Base-by-base conservation (phyloP, 495 filamentous ascomycete genomes). In the Annulohypoxylon bovei region DNA sequence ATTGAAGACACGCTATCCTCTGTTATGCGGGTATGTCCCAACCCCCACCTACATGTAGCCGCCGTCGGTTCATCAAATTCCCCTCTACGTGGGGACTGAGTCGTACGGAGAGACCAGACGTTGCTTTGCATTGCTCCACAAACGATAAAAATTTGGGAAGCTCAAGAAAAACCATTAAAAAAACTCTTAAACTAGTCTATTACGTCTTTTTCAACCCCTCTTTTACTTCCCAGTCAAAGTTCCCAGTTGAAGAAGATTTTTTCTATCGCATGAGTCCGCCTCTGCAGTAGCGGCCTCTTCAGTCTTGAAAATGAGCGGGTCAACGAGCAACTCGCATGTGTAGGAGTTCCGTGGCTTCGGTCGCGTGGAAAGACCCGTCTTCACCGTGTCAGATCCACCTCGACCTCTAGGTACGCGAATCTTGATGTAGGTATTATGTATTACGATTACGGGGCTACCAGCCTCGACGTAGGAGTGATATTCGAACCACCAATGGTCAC, bases 191-290 rank as follows among this genome's bases (percentile, higher is more conserved):
- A 58, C 25, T 46, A 62, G 47, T 53, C 39, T 32, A 49, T 39
- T 47, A 8, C 55, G 62, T 50, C 47, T 62, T 53, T 70, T 50
- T 47, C 32, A 11, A 65, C 65, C 70, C 70, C 59, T 66, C 63
- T 67, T 72, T 71, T 47, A 22, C 49, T 32, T 54, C 39, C 59
- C 49, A 55, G 39, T 49, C 68, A 28, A 33, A 53, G 47, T 42
- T 42, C 39, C 14, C 16, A 42, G 39, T 42, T 6, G 49, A 57
- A 57, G 54, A 65, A 62, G 20, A 25, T 30, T 72, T 68, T 65
- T 65, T 47, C 39, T 50, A 14, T 72, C 33, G 64, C 69, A 72
- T 56, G 60, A 72, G 65, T 68, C 70, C 56, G 60, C 25, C 32
- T 64, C 44, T 68, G 65, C 65, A 65, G 65, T 72, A 72, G 70